Evolutionary conservation across 345 rosid genomes (phyloP).

Genomic region (Odontarrhena argentea): DNA sequence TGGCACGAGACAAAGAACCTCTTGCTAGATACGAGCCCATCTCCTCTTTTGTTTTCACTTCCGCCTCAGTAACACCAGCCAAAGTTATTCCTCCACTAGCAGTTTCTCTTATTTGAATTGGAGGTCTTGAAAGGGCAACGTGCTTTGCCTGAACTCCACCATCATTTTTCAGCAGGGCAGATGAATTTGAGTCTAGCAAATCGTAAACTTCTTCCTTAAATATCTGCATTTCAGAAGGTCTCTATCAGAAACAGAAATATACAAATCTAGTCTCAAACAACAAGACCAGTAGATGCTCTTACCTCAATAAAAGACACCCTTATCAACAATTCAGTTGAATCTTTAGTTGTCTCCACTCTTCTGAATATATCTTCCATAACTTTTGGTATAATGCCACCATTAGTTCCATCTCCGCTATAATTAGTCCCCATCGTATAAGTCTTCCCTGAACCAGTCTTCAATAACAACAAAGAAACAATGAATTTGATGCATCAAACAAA

Average conservation of each 20-base stretch:
- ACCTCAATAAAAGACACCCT: constrained; percentile 98
- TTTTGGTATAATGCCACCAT: constrained; percentile 69
- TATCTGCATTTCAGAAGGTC: constrained; percentile 51
- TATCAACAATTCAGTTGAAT: constrained; percentile 63
- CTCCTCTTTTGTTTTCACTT: constrained; percentile 85
- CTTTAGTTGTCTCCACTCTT: constrained; percentile 53
- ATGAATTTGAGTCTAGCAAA: constrained; percentile 68
- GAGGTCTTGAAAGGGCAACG: constrained; percentile 59
- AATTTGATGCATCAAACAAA: constrained; percentile 4
- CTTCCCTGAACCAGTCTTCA: constrained; percentile 92
- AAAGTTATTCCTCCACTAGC: constrained; percentile 89
- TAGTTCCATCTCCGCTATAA: constrained; percentile 65
- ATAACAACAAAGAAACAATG: constrained; percentile 13
- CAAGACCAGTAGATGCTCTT: constrained; percentile 3
- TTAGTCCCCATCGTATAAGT: constrained; percentile 97
- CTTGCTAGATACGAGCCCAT: constrained; percentile 73
- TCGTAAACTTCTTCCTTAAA: constrained; percentile 97
- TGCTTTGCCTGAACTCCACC: constrained; percentile 46
- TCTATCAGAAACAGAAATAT: not conserved
- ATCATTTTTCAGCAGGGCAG: constrained; percentile 52
- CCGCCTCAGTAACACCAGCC: constrained; percentile 92
- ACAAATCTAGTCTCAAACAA: not conserved
- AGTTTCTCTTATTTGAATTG: constrained; percentile 91
- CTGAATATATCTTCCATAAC: constrained; percentile 79
- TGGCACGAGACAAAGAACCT: constrained; percentile 88